phyloP scores from a whole-genome alignment of 163 green algal genomes.

The Prototheca wickerhamii region DNA sequence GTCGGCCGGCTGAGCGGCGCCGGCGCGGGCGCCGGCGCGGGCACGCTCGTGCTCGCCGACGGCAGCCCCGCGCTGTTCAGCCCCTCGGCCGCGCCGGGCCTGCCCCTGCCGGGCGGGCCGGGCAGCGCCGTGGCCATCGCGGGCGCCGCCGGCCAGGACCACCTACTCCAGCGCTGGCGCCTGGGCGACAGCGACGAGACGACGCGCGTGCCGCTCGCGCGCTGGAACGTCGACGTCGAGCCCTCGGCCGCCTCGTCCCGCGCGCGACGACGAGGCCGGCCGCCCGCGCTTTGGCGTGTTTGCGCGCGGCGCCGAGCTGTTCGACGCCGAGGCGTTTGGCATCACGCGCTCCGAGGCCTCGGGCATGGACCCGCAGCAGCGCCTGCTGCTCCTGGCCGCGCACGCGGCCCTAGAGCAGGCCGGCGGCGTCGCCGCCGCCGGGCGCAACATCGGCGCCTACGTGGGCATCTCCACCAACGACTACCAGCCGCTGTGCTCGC shows the following conservation, averaged over 20 bases:
- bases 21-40: not conserved
- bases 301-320: constrained; percentile 30
- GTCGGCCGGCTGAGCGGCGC: constrained; percentile 6
- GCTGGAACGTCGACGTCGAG: constrained; percentile 42
- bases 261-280: not conserved
- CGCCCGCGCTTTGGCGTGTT: constrained; percentile 31
- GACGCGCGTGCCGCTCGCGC: constrained; percentile 20
- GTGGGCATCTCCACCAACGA: constrained; percentile 33
- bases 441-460: constrained; percentile 15
- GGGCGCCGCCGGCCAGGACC: constrained; percentile 6
- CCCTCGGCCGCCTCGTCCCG: not conserved
- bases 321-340: constrained; percentile 63
- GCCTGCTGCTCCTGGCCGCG: constrained; percentile 50
- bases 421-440: not conserved
- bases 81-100: not conserved
- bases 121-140: constrained; percentile 9
- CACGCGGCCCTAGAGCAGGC: constrained; percentile 11
- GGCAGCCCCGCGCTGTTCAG: not conserved
- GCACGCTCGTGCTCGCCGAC: not conserved
- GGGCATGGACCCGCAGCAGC: constrained; percentile 78
- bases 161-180: constrained; percentile 5
- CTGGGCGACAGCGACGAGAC: constrained; percentile 11
- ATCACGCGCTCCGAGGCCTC: constrained; percentile 51
- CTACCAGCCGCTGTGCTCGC: not conserved
- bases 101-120: not conserved